phyloP scores from a whole-genome alignment of 352 stramenopile species.

The Saprolegnia parasitica region DNA sequence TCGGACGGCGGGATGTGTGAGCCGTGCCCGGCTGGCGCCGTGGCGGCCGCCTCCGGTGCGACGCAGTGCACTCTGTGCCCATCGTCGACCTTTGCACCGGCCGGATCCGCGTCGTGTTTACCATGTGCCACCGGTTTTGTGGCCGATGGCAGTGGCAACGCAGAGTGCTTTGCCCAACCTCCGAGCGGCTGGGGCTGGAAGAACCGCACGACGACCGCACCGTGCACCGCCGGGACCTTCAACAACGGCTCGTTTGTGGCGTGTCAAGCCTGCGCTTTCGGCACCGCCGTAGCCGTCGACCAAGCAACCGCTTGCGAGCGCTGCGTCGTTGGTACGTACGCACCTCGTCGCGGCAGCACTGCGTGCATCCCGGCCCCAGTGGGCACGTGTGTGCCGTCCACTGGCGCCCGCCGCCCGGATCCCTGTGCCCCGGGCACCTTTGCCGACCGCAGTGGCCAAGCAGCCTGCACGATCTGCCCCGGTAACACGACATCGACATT shows the following conservation, averaged over 20 bases:
- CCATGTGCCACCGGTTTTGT: neutral
- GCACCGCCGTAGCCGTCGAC: neutral
- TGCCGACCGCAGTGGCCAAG: neutral
- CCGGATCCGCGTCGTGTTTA: neutral
- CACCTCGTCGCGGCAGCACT: neutral
- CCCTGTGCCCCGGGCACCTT: constrained; percentile 8
- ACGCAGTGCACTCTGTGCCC: constrained; percentile 11
- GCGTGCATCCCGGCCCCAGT: neutral
- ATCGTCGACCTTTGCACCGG: neutral
- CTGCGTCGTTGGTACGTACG: constrained; percentile 7
- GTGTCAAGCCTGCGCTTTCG: constrained; percentile 14
- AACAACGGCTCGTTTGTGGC: constrained; percentile 23
- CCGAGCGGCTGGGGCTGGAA: neutral
- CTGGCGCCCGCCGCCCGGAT: neutral
- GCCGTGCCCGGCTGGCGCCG: neutral
- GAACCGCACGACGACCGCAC: neutral
- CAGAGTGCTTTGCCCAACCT: neutral
- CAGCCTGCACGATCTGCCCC: neutral
- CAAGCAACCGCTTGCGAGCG: neutral
- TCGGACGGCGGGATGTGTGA: neutral
- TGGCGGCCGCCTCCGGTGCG: neutral
- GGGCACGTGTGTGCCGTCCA: neutral
- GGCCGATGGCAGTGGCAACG: neutral
- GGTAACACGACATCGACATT: neutral
- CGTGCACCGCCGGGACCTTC: constrained; percentile 12